Base-by-base conservation (phyloP, 495 filamentous ascomycete genomes). In the Apodospora peruviana region DNA sequence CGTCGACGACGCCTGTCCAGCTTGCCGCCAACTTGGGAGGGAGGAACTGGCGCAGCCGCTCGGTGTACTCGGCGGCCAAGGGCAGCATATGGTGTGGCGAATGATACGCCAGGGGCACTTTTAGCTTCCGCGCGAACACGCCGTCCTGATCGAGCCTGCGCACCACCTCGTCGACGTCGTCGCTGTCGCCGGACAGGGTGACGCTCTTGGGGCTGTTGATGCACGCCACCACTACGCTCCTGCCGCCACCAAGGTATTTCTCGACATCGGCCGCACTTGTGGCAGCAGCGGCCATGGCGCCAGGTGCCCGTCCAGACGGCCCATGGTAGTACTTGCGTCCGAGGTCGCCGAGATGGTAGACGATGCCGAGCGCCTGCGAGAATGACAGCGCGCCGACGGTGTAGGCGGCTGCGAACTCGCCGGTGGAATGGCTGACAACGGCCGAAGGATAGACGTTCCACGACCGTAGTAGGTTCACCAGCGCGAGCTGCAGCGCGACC, bases 371-470 rank as follows among this genome's bases (percentile, higher is more conserved):
- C 14, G 71, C 73, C 0, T 69, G 62, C 9, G 53, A 19, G 16
- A 71, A 62, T 3, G 66, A 60, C 17, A 79, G 32, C 10, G 61
- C 59, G 2, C 74, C 73, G 2, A 53, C 45, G 9, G 69, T 50
- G 51, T 74, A 77, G 4, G 66, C 68, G 0, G 68, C 68, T 1
- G 62, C 68, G 53, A 84, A 83, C 53, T 84, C 81, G 2, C 81
- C 81, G 53, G 71, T 77, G 0, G 80, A 84, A 50, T 85, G 80
- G 2, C 81, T 79, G 2, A 81, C 66, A 0, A 80, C 77, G 20
- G 68, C 68, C 21, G 44, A 38, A 1, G 77, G 75, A 5, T 45
- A 37, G 7, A 84, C 62, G 22, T 66, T 67, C 60, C 74, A 76
- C 22, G 57, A 62, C 14, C 48, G 45, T 2, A 84, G 57, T 4